Base-by-base conservation (phyloP, 2,329 filamentous ascomycete species). In the Ascochyta viciae-villosae region DNA sequence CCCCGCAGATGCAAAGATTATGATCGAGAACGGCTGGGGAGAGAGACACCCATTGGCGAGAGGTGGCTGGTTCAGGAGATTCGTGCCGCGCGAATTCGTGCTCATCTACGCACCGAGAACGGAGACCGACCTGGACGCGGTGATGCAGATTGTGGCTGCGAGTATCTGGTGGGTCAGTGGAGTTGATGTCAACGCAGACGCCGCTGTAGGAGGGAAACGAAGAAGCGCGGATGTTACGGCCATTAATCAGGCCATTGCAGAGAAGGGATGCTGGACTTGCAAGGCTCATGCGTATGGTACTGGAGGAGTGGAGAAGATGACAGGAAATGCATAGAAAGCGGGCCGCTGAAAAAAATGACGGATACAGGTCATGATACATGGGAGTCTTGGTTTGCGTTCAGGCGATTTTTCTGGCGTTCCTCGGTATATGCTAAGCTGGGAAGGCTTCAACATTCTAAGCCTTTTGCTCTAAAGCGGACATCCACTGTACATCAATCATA, bases 61-160 rank as follows among this genome's bases (percentile, higher is more conserved):
- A 66, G 87, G 86, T 50, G 85, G 86, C 39, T 87, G 85, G 80
- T 83, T 88, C 60, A 80, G 81, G 58, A 83, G 86, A 68, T 89
- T 89, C 46, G 87, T 95, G 51, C 90, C 91, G 0, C 78, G 82
- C 3, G 88, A 89, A 38, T 96, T 96, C 74, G 80, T 91, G 54
- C 87, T 96, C 86, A 81, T 96, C 4, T 96, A 96, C 76, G 90
- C 91, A 16, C 91, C 92, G 2, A 79, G 89, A 67, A 82, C 87
- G 60, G 82, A 86, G 54, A 81, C 83, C 24, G 91, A 96, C 72
- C 74, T 95, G 24, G 81, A 84, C 48, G 81, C 86, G 46, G 83
- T 93, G 4, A 83, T 85, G 72, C 79, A 81, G 62, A 89, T 96
- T 62, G 86, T 95, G 52, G 84, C 87, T 63, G 90, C 91, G 3